A percentile compares a stretch with the other conserved stretches of the same genome.
Evolutionary conservation across 1,284 basidiomycete genomes (phyloP).

Genomic region (Cryptococcus deneoformans): DNA sequence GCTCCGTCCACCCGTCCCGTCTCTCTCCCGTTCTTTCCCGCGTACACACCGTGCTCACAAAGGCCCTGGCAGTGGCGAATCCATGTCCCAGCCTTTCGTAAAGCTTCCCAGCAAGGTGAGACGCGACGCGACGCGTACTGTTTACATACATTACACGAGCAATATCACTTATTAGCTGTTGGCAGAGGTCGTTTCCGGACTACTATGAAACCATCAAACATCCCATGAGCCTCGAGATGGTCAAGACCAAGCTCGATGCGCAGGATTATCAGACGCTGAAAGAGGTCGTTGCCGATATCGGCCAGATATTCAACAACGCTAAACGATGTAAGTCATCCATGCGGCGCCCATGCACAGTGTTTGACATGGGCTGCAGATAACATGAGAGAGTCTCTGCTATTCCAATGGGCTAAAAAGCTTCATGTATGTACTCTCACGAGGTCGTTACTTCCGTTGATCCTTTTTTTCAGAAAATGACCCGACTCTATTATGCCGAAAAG

Average conservation of each 20-base stretch:
- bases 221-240: constrained; percentile 43
- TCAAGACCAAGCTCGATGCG: constrained; percentile 33
- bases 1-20: neutral
- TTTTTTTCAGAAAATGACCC: constrained; percentile 32
- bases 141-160: neutral
- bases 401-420: constrained; percentile 46
- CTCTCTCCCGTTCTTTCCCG: neutral
- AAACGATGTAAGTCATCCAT: constrained; percentile 38
- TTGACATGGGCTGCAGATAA: constrained; percentile 33
- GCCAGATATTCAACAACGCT: constrained; percentile 47
- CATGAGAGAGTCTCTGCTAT: constrained; percentile 42
- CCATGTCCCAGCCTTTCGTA: constrained; percentile 39
- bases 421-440: constrained; percentile 29
- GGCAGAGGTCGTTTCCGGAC: constrained; percentile 41
- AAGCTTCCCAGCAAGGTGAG: constrained; percentile 45
- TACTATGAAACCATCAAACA: constrained; percentile 48
- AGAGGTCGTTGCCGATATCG: constrained; percentile 36
- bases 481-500: constrained; percentile 25
- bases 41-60: neutral
- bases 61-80: constrained; percentile 24
- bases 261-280: constrained; percentile 30
- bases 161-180: too few relatives aligned
- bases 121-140: neutral
- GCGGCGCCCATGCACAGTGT: neutral
- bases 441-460: neutral